A percentile compares a stretch with the other conserved stretches of the same genome.
Evolutionary conservation across 176 grass and related monocot species (phyloP).

Genomic region (Oryza meyeriana): DNA sequence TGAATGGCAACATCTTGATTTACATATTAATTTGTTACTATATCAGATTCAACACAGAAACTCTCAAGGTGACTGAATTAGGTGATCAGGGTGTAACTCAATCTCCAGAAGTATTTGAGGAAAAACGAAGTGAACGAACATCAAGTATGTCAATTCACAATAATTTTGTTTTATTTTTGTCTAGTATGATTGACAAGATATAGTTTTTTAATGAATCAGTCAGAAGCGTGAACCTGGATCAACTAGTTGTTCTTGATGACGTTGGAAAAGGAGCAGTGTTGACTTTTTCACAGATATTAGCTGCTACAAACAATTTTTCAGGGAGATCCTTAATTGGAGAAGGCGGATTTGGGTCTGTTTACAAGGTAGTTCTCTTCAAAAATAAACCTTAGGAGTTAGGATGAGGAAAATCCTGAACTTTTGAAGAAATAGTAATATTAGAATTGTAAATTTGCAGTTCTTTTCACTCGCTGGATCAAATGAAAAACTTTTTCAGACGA

Average conservation of each 20-base stretch:
- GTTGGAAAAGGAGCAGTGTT: background rate
- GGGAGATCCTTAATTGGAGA: background rate
- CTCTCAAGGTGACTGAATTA: background rate
- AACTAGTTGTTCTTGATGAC: background rate
- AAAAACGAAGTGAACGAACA: background rate
- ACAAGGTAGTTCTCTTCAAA: slow-evolving; percentile 27
- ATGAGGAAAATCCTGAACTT: background rate
- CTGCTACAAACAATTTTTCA: slow-evolving; percentile 20
- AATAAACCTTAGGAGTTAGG: background rate
- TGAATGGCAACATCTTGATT: background rate
- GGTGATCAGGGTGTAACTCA: background rate
- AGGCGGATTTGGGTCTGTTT: slow-evolving; percentile 29
- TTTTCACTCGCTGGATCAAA: background rate
- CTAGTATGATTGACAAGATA: background rate
- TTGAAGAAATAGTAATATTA: background rate
- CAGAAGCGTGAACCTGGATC: background rate
- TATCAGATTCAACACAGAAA: background rate
- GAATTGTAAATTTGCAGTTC: background rate
- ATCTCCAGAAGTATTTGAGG: background rate
- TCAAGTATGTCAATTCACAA: slow-evolving; percentile 16
- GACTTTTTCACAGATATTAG: slow-evolving; percentile 27
- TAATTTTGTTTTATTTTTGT: background rate
- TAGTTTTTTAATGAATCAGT: slow-evolving; percentile 11
- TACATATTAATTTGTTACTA: background rate
- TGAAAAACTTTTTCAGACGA: background rate